Conservation (phyloP, 1,284 basidiomycete genomes). For the Trichosporon sp. region DNA sequence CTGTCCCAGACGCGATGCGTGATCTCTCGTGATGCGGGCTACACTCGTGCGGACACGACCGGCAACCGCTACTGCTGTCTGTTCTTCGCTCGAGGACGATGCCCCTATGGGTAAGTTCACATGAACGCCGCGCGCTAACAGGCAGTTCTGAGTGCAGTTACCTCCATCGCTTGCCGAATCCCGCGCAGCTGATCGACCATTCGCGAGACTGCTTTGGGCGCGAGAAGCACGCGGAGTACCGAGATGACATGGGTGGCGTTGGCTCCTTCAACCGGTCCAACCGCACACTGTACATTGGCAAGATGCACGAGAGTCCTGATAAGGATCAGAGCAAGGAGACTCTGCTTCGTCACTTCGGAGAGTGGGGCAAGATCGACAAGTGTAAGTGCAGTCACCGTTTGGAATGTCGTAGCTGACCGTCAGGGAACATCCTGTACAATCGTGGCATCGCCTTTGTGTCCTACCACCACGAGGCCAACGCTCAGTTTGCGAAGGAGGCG, state of each 20-base stretch:
- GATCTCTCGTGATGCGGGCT: conserved; percentile 84
- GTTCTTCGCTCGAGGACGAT: conserved; percentile 94
- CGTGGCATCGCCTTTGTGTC: conserved; percentile 97
- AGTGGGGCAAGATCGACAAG: conserved; percentile 94
- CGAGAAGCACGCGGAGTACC: conserved; percentile 95
- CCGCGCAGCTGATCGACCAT: conserved; percentile 74
- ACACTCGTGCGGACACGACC: conserved; percentile 88
- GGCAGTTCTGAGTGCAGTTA: conserved; percentile 87
- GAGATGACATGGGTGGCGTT: conserved; percentile 99
- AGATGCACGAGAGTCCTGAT: conserved; percentile 86
- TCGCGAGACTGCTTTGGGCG: conserved; percentile 96
- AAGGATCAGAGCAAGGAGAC: conserved; percentile 88
- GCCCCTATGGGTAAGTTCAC: conserved; percentile 75
- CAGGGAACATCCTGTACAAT: conserved; percentile 88
- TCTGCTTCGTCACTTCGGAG: conserved; percentile 86
- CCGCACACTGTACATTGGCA: conserved; percentile 89
- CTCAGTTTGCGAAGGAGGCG: conserved; percentile 96
- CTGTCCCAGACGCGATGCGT: conserved; percentile 74
- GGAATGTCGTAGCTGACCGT: neutral
- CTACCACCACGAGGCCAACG: conserved; percentile 80
- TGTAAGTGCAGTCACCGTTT: conserved; percentile 62
- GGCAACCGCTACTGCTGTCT: conserved; percentile 91
- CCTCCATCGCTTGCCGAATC: conserved; percentile 81
- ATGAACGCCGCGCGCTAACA: conserved; percentile 1
- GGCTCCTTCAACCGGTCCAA: conserved; percentile 94